Percentiles rank a stretch among this genome's conserved stretches.
Conservation (phyloP, 1,284 basidiomycete genomes). For the Sphagnurus paluster region DNA sequence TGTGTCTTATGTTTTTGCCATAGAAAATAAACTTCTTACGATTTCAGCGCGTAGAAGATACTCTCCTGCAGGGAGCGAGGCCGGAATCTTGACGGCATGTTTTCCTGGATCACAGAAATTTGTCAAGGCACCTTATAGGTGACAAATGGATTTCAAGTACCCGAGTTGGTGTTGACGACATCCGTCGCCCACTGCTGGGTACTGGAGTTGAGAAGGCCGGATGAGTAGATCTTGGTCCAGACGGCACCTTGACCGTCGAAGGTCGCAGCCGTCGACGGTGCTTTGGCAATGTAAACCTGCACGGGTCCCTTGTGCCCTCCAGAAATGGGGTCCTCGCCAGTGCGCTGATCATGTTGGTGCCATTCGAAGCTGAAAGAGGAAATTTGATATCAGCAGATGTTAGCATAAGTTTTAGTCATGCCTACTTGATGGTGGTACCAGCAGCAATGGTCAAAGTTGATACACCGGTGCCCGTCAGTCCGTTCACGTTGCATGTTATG, state of each 20-base stretch:
- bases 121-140: not conserved
- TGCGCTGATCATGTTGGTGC: constrained; percentile 45
- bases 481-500: constrained; percentile 51
- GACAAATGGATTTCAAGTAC: constrained; percentile 21
- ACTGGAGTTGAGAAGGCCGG: constrained; percentile 41
- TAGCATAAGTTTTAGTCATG: constrained; percentile 1
- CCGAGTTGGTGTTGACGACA: constrained; percentile 44
- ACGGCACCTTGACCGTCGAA: constrained; percentile 49
- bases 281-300: constrained; percentile 51
- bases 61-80: constrained; percentile 47
- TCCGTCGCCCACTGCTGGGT: constrained; percentile 43
- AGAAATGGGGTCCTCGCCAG: constrained; percentile 53
- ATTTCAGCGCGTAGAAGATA: constrained; percentile 53
- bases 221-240: constrained; percentile 55
- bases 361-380: constrained; percentile 29
- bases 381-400: not conserved
- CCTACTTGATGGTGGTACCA: constrained; percentile 40
- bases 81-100: constrained; percentile 45
- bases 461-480: constrained; percentile 40
- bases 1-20: not conserved
- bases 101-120: constrained; percentile 30
- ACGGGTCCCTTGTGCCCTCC: constrained; percentile 52
- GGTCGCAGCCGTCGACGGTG: constrained; percentile 41
- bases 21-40: constrained; percentile 26
- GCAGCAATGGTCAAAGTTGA: constrained; percentile 41